phyloP scores from a whole-genome alignment of 352 stramenopile species.

The Pythium sp. region DNA sequence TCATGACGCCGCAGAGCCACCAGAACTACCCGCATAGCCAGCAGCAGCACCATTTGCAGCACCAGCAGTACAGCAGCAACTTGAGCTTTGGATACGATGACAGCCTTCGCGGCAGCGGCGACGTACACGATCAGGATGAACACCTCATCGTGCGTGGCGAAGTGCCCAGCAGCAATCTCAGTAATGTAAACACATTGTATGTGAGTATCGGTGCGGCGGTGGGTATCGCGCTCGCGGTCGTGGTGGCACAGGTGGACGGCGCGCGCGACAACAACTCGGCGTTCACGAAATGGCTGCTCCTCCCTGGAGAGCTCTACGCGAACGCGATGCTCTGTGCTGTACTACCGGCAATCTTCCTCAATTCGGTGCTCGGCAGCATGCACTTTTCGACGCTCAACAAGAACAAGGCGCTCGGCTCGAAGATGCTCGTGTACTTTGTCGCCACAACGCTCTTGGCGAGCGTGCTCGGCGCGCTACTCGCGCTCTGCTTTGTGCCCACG shows the following conservation, averaged over 20 bases:
- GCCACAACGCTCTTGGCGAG: constrained; percentile 41
- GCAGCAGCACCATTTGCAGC: neutral
- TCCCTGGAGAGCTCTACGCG: constrained; percentile 37
- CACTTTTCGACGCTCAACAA: constrained; percentile 45
- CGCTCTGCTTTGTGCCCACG: constrained; percentile 32
- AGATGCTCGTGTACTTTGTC: constrained; percentile 34
- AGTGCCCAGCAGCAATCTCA: constrained; percentile 13
- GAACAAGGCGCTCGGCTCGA: constrained; percentile 26
- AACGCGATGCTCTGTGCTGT: constrained; percentile 37
- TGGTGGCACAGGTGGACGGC: constrained; percentile 21
- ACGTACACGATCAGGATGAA: neutral
- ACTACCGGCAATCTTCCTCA: constrained; percentile 37
- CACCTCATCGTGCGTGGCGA: constrained; percentile 12
- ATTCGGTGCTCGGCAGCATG: constrained; percentile 41
- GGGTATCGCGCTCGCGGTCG: constrained; percentile 24
- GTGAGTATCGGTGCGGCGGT: constrained; percentile 23
- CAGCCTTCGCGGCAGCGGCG: neutral
- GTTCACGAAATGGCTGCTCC: constrained; percentile 17
- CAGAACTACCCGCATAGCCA: neutral
- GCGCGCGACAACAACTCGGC: constrained; percentile 14
- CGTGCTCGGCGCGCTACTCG: constrained; percentile 43
- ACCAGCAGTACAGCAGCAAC: neutral
- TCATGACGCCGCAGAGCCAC: constrained; percentile 6
- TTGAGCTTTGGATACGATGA: neutral
- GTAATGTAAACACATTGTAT: constrained; percentile 21